A percentile compares a stretch with the other conserved stretches of the same genome.
phyloP scores from a whole-genome alignment of 805 yeast genomes.

The Barnettozyma pratensis region DNA sequence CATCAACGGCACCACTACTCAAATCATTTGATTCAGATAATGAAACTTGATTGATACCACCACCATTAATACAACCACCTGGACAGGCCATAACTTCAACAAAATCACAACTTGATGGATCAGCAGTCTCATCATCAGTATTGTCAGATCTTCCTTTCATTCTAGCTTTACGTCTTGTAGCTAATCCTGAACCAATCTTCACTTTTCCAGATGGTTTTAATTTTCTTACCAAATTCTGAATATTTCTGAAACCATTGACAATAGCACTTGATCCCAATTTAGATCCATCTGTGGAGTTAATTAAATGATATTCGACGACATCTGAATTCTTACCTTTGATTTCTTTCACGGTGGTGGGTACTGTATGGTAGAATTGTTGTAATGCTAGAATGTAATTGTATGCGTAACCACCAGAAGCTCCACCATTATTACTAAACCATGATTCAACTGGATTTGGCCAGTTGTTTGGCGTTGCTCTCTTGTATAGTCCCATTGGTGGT shows the following conservation, averaged over 20 bases:
- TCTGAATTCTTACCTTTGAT: slow-evolving; percentile 69
- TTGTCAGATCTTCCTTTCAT: background rate
- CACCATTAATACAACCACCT: slow-evolving; percentile 95
- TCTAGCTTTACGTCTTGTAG: slow-evolving; percentile 22
- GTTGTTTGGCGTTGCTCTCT: slow-evolving; percentile 42
- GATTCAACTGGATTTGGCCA: slow-evolving; percentile 60
- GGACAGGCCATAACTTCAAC: slow-evolving; percentile 99
- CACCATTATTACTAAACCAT: slow-evolving; percentile 75
- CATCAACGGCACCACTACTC: slow-evolving; percentile 5
- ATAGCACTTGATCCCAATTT: slow-evolving; percentile 55
- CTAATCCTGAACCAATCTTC: slow-evolving; percentile 22
- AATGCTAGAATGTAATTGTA: slow-evolving; percentile 51
- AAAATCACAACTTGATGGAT: slow-evolving; percentile 66
- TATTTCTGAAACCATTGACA: slow-evolving; percentile 89
- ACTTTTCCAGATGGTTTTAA: slow-evolving; percentile 32
- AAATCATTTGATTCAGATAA: slow-evolving; percentile 1
- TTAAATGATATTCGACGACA: slow-evolving; percentile 60
- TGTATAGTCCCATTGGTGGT: slow-evolving; percentile 23
- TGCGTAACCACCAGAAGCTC: slow-evolving; percentile 89
- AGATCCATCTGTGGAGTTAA: slow-evolving; percentile 29
- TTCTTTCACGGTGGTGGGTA: slow-evolving; percentile 27
- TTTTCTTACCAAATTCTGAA: slow-evolving; percentile 87
- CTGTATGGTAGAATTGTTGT: slow-evolving; percentile 23
- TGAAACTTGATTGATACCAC: slow-evolving; percentile 55
- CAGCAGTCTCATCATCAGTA: slow-evolving; percentile 33